Evolutionary conservation across 1,284 basidiomycete genomes (phyloP).

Genomic region (Chalciporus sp.): DNA sequence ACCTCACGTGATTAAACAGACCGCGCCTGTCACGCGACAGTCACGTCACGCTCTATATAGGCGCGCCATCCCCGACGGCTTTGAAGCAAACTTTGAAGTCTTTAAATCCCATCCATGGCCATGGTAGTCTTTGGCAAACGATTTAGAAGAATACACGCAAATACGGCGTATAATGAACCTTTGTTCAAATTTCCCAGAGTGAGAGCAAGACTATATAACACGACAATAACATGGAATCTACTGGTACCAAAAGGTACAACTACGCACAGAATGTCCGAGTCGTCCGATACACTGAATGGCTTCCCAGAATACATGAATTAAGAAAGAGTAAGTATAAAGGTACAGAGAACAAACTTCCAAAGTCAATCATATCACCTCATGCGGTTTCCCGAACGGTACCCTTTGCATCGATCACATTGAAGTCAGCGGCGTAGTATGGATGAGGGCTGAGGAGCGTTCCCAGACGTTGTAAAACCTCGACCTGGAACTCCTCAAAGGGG

Average conservation of each 20-base stretch:
- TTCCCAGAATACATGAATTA: not conserved
- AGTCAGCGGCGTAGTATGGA: slow-evolving; percentile 65
- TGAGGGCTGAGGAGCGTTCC: slow-evolving; percentile 73
- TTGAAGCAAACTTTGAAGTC: no score
- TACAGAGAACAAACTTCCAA: not conserved
- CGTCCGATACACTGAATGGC: not conserved
- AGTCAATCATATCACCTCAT: slow-evolving; percentile 2
- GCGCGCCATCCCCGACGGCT: no score
- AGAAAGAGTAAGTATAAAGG: not conserved
- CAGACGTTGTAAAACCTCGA: slow-evolving; percentile 77
- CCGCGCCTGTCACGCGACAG: slow-evolving; percentile 36
- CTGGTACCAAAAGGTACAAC: not conserved
- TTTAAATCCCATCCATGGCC: no score
- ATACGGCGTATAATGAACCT: not conserved
- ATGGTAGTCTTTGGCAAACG: not conserved
- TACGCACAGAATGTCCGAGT: not conserved
- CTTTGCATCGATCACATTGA: slow-evolving; percentile 35
- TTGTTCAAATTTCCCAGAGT: no score
- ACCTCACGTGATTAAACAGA: slow-evolving; percentile 38
- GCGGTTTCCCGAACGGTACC: slow-evolving; percentile 16
- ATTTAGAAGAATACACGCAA: slow-evolving; percentile 4
- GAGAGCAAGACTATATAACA: not conserved
- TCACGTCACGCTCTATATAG: slow-evolving; percentile 29
- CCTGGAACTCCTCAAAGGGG: slow-evolving; percentile 80
- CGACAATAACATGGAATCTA: not conserved